These are phyloP conservation scores for Cicer cuneatum DNA, from an alignment of 306 rosid species.

Conservation along the genomic window DNA sequence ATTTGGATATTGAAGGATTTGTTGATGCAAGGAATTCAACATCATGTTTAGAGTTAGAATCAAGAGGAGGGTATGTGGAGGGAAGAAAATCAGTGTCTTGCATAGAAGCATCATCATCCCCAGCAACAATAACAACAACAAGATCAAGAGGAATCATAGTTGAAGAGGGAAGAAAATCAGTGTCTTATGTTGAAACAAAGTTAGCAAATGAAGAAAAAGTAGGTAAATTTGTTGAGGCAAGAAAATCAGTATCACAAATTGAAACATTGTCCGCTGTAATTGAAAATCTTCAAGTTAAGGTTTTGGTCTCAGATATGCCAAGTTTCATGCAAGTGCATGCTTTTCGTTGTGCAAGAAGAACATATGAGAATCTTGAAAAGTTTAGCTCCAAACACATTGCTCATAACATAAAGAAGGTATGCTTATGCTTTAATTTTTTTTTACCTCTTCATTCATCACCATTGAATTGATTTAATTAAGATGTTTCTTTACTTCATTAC, in stretches of 20 bases:
- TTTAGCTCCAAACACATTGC: constrained; percentile 82
- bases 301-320: constrained; percentile 89
- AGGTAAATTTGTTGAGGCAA: constrained; percentile 50
- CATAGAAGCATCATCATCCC: constrained; percentile 42
- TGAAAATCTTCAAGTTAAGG: constrained; percentile 77
- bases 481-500: background rate
- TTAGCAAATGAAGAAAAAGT: constrained; percentile 25
- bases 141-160: constrained; percentile 28
- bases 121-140: constrained; percentile 3
- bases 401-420: constrained; percentile 87
- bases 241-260: constrained; percentile 87
- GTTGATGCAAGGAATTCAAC: constrained; percentile 56
- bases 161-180: constrained; percentile 54
- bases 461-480: constrained; percentile 5
- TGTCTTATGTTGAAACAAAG: constrained; percentile 43
- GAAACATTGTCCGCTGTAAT: constrained; percentile 71
- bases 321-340: constrained; percentile 93
- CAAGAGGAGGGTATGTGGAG: constrained; percentile 48
- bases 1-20: constrained; percentile 37
- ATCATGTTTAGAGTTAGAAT: constrained; percentile 46
- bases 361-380: constrained; percentile 78
- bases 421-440: constrained; percentile 46
- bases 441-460: background rate
- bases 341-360: constrained; percentile 81
- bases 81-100: constrained; percentile 53